Conservation (phyloP, 208 protist genomes). For the Leishmania guyanensis region DNA sequence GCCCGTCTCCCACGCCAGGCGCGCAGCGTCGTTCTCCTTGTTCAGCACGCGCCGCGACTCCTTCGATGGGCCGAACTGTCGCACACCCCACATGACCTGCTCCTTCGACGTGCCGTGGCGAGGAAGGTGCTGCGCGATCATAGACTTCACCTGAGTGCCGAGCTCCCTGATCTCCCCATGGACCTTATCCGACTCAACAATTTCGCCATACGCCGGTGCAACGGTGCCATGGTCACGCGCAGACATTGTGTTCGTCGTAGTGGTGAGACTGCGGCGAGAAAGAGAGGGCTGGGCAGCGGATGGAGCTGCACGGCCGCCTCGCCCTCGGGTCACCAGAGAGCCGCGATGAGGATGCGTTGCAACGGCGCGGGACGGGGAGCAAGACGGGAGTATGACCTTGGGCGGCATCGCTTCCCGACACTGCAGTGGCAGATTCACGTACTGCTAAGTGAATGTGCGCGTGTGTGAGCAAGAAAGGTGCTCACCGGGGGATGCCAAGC, state of each 20-base stretch:
- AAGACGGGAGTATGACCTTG: slow-evolving; percentile 8
- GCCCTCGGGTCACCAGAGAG: neutral
- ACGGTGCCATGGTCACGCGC: slow-evolving; percentile 1
- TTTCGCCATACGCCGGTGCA: slow-evolving; percentile 43
- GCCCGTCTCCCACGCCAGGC: slow-evolving; percentile 60
- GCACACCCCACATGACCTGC: slow-evolving; percentile 69
- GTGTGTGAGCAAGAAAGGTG: neutral
- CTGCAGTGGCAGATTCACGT: neutral
- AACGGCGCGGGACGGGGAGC: neutral
- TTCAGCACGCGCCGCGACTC: slow-evolving; percentile 67
- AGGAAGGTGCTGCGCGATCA: slow-evolving; percentile 57
- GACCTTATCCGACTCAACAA: slow-evolving; percentile 66
- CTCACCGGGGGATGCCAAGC: neutral
- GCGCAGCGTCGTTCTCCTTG: slow-evolving; percentile 78
- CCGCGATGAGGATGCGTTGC: neutral
- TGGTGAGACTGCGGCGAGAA: neutral
- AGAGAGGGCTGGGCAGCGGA: neutral
- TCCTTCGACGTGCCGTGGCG: slow-evolving; percentile 63
- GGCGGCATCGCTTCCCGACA: neutral
- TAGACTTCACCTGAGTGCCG: slow-evolving; percentile 38
- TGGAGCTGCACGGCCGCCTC: neutral
- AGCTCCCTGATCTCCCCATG: slow-evolving; percentile 80
- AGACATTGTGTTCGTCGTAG: neutral
- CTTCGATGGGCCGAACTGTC: slow-evolving; percentile 75
- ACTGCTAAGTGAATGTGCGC: neutral